A percentile compares a stretch with the other conserved stretches of the same genome.
phyloP scores from a whole-genome alignment of 1,284 basidiomycete genomes.

The Ceratobasidium sp. region DNA sequence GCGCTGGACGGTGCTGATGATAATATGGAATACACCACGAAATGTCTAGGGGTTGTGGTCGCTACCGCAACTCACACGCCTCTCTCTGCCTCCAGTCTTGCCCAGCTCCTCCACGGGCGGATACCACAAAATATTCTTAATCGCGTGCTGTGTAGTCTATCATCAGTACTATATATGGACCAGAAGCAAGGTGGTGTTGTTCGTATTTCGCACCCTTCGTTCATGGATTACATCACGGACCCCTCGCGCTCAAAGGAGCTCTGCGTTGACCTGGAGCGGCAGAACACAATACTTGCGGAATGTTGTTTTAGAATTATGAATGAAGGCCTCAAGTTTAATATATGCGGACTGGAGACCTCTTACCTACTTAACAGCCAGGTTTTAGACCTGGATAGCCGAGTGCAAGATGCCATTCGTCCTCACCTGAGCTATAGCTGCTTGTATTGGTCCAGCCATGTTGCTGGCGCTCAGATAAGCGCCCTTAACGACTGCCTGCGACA shows the following conservation, averaged over 20 bases:
- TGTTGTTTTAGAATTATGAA: conserved; percentile 8
- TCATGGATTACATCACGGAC: not conserved
- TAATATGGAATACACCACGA: not conserved
- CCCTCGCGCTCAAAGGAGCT: not conserved
- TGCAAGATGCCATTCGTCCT: not conserved
- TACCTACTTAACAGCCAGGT: not conserved
- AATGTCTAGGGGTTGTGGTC: not conserved
- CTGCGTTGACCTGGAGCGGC: not conserved
- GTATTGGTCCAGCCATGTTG: conserved; percentile 21
- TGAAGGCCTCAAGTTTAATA: conserved; percentile 22
- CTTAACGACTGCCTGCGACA: not conserved
- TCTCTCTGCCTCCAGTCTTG: not conserved
- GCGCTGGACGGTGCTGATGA: not conserved
- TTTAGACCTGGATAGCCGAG: not conserved
- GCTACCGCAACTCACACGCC: not conserved
- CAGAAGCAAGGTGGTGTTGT: no score
- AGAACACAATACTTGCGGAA: not conserved
- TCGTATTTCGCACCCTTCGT: no score
- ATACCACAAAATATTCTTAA: not conserved
- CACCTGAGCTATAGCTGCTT: conserved; percentile 13
- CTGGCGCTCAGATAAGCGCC: not conserved
- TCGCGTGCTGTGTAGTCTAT: not conserved
- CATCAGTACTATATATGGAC: conserved; percentile 16
- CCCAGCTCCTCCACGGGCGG: not conserved
- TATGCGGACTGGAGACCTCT: conserved; percentile 25